Evolutionary conservation across 805 yeast genomes (phyloP), one percentile per base, ranked within the genome.

Genomic region (Candida methanosorbosa): DNA sequence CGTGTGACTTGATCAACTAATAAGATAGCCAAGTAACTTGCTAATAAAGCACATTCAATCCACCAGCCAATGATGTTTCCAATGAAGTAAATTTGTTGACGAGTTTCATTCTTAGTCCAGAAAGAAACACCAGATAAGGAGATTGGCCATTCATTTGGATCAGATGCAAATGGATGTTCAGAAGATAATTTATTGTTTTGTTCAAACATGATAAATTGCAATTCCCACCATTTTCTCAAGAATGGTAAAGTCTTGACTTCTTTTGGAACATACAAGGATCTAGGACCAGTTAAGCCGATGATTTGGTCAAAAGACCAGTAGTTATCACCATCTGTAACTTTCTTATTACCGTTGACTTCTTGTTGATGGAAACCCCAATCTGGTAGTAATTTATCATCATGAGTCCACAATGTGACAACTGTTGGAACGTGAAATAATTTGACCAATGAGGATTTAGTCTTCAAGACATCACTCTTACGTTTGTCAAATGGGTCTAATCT

Each of bases 321-420:
- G 52, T 83, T 85, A 35, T 75, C 72, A 12, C 65, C 45, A 32
- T 82, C 94, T 25, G 57, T 71, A 16, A 80, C 54, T 54, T 85
- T 81, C 57, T 92, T 92, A 66, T 83, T 85, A 54, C 98, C 98
- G 55, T 92, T 86, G 39, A 92, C 87, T 63, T 92, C 99, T 54
- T 81, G 87, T 56, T 92, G 97, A 35, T 65, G 63, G 55, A 77
- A 83, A 1, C 82, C 98, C 99, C 99, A 92, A 13, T 85, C 97
- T 15, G 99, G 98, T 39, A 92, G 72, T 29, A 75, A 54, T 38
- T 72, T 78, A 50, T 84, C 95, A 48, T 79, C 70, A 50, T 85
- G 95, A 5, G 96, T 81, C 94, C 95, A 88, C 75, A 92, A 72
- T 15, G 95, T 90, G 30, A 94, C 97, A 33, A 81, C 74, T 2